These are phyloP conservation scores for Amauroascus verrucosus DNA, from an alignment of 2,329 filamentous ascomycete genomes.

Conservation along the genomic window DNA sequence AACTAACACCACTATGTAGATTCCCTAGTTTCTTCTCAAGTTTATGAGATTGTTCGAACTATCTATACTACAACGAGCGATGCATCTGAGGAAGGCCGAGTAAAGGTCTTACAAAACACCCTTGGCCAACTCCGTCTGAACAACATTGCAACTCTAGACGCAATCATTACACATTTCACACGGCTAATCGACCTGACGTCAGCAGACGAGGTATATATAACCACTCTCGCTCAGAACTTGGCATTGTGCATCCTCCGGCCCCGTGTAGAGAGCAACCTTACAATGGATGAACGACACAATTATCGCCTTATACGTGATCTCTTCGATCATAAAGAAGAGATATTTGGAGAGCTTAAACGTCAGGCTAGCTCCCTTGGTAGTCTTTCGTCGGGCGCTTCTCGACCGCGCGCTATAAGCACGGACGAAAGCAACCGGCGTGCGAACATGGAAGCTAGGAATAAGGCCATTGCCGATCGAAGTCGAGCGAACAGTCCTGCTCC, in stretches of 20 bases:
- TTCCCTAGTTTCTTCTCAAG: constrained; percentile 94
- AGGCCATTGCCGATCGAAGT: constrained; percentile 61
- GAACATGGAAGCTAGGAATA: constrained; percentile 85
- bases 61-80: constrained; percentile 80
- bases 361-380: constrained; percentile 31
- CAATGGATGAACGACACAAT: constrained; percentile 88
- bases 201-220: constrained; percentile 76
- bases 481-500: constrained; percentile 60
- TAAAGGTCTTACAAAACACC: constrained; percentile 89
- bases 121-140: constrained; percentile 87
- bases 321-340: constrained; percentile 85
- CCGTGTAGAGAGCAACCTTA: constrained; percentile 75
- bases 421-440: constrained; percentile 92
- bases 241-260: constrained; percentile 83
- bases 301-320: constrained; percentile 85
- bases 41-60: constrained; percentile 97
- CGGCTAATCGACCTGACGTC: constrained; percentile 93
- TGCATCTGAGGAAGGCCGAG: constrained; percentile 62
- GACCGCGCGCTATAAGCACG: constrained; percentile 79
- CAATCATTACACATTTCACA: constrained; percentile 96
- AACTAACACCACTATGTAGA: constrained; percentile 44
- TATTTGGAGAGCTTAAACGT: constrained; percentile 93
- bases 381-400: constrained; percentile 28
- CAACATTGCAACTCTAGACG: constrained; percentile 97
- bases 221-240: constrained; percentile 61